These are phyloP conservation scores for Phytophthora citrophthora DNA, from an alignment of 352 stramenopile genomes.

Conservation along the genomic window DNA sequence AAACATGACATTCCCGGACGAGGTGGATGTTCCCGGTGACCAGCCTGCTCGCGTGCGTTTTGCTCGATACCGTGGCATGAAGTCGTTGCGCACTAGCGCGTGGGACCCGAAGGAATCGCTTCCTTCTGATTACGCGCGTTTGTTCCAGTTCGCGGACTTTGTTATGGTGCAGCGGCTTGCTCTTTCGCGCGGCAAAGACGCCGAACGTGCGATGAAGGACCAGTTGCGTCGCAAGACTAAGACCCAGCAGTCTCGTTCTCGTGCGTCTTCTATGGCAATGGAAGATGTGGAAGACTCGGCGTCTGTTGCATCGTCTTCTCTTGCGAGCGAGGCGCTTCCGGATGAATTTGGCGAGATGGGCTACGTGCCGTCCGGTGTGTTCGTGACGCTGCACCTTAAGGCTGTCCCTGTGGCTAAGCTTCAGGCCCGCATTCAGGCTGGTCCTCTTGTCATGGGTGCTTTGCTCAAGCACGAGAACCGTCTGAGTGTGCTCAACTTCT, in stretches of 20 bases:
- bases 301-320: conserved; percentile 40
- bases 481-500: conserved; percentile 98
- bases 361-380: conserved; percentile 93
- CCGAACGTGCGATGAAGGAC: conserved; percentile 73
- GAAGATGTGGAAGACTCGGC: conserved; percentile 71
- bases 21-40: conserved; percentile 85
- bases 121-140: conserved; percentile 95
- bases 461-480: conserved; percentile 98
- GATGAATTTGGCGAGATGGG: conserved; percentile 72
- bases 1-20: conserved; percentile 96
- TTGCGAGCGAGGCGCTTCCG: conserved; percentile 25
- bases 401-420: conserved; percentile 66
- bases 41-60: conserved; percentile 74
- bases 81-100: conserved; percentile 95
- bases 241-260: conserved; percentile 45
- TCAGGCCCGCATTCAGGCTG: conserved; percentile 59
- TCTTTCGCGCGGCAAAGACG: conserved; percentile 80
- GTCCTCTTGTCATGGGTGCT: conserved; percentile 78
- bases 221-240: conserved; percentile 66
- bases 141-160: conserved; percentile 98
- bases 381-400: conserved; percentile 91
- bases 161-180: conserved; percentile 94
- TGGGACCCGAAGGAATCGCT: conserved; percentile 99
- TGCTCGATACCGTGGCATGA: conserved; percentile 95
- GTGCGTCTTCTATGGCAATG: conserved; percentile 69